phyloP scores from a whole-genome alignment of 306 rosid genomes.

The Abrus pulchellus region DNA sequence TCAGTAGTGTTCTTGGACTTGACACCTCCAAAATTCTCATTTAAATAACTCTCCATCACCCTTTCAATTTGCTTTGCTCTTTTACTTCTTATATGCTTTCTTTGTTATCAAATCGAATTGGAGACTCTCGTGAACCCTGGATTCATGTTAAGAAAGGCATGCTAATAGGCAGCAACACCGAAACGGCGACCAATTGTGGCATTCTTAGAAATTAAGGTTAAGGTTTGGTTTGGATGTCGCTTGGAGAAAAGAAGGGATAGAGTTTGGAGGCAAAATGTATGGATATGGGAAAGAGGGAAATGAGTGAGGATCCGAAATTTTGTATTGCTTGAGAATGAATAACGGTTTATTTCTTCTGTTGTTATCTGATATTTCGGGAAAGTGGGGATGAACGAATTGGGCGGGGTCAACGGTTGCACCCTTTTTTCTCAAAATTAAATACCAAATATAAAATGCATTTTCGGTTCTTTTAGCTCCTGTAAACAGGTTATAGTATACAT shows the following conservation, averaged over 20 bases:
- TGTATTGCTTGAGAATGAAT: constrained; percentile 45
- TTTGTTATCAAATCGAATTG: not conserved
- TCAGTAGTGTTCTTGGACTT: constrained; percentile 76
- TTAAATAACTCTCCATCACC: constrained; percentile 77
- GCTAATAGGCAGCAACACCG: not conserved
- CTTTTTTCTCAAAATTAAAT: not conserved
- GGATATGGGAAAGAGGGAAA: constrained; percentile 30
- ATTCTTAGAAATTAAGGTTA: constrained; percentile 7
- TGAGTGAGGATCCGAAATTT: constrained; percentile 60
- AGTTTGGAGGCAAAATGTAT: constrained; percentile 24
- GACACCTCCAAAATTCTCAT: constrained; percentile 75
- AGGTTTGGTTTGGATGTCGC: not conserved
- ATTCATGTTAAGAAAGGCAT: constrained; percentile 17
- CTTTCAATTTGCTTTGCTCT: not conserved
- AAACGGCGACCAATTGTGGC: not conserved
- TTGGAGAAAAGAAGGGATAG: constrained; percentile 21
- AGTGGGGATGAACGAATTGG: constrained; percentile 47
- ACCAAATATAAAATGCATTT: constrained; percentile 3
- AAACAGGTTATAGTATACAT: not conserved
- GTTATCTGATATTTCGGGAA: constrained; percentile 39
- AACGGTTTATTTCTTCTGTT: constrained; percentile 37
- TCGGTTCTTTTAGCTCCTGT: not conserved
- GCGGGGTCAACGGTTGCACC: constrained; percentile 46
- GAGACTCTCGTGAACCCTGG: not conserved
- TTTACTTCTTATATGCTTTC: not conserved